phyloP scores from a whole-genome alignment of 2,329 filamentous ascomycete genomes.

The Cytospora chrysosperma region DNA sequence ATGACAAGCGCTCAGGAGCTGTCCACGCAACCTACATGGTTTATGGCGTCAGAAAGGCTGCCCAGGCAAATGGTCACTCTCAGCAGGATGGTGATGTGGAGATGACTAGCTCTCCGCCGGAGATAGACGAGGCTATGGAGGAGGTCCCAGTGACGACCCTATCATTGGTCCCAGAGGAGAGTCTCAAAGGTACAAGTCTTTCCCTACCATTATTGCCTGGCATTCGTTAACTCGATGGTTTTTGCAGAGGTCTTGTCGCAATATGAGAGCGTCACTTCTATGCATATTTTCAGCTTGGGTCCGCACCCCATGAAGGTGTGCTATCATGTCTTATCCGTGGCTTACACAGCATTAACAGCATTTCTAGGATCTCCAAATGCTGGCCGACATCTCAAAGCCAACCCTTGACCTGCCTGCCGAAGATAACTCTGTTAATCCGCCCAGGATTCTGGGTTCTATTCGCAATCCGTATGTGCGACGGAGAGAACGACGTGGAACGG shows the following conservation, averaged over 20 bases:
- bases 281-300: constrained; percentile 86
- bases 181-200: constrained; percentile 58
- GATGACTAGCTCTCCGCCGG: constrained; percentile 65
- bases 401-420: constrained; percentile 53
- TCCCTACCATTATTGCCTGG: neutral
- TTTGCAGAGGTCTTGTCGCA: constrained; percentile 60
- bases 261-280: constrained; percentile 71
- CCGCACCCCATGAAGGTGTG: constrained; percentile 64
- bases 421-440: constrained; percentile 59
- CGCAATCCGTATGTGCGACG: constrained; percentile 65
- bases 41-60: constrained; percentile 61
- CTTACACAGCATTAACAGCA: constrained; percentile 5
- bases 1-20: constrained; percentile 67
- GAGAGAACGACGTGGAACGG: constrained; percentile 43
- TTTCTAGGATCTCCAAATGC: constrained; percentile 59
- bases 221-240: constrained; percentile 24
- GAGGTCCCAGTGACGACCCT: constrained; percentile 57
- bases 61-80: constrained; percentile 29
- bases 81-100: constrained; percentile 64
- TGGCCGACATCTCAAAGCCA: constrained; percentile 69
- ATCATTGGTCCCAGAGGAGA: constrained; percentile 69
- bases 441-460: constrained; percentile 70
- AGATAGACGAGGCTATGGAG: constrained; percentile 50
- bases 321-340: neutral
- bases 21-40: constrained; percentile 94